phyloP scores from a whole-genome alignment of 768 basidiomycete species.

The Hericium rajendrae region DNA sequence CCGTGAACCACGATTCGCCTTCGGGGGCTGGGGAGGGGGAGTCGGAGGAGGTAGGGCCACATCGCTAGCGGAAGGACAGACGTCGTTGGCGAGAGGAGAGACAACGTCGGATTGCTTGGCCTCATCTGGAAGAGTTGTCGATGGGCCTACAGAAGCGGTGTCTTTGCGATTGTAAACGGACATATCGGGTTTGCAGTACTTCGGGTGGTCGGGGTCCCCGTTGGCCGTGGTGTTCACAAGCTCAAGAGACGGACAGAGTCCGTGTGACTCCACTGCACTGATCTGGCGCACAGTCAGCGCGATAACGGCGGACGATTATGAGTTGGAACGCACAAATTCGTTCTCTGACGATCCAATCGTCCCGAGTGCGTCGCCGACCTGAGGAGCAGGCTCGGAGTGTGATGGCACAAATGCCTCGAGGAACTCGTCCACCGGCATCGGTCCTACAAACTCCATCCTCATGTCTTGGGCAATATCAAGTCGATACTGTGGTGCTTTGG shows the following conservation, averaged over 20 bases:
- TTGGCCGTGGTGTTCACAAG: background rate
- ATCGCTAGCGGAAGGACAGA: too few species aligned
- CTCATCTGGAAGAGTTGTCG: too few species aligned
- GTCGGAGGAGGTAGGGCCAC: background rate
- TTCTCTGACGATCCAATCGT: background rate
- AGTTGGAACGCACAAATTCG: background rate
- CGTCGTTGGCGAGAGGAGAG: too few species aligned
- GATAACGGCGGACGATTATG: background rate
- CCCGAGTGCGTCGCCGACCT: background rate
- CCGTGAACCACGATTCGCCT: background rate
- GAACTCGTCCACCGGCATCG: background rate
- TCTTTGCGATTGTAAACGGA: background rate
- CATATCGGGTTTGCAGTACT: background rate
- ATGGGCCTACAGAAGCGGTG: too few species aligned
- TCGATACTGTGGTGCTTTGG: too few species aligned
- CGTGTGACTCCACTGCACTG: background rate
- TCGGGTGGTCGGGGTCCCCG: background rate
- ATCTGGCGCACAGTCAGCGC: background rate
- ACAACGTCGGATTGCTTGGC: too few species aligned
- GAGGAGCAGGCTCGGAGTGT: background rate
- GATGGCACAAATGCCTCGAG: background rate
- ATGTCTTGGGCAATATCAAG: conserved; percentile 22
- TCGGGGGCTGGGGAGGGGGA: background rate
- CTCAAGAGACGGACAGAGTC: background rate
- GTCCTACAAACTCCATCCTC: conserved; percentile 32